Base-by-base conservation (phyloP, 1,284 basidiomycete genomes). In the Melampsora larici-populina region DNA sequence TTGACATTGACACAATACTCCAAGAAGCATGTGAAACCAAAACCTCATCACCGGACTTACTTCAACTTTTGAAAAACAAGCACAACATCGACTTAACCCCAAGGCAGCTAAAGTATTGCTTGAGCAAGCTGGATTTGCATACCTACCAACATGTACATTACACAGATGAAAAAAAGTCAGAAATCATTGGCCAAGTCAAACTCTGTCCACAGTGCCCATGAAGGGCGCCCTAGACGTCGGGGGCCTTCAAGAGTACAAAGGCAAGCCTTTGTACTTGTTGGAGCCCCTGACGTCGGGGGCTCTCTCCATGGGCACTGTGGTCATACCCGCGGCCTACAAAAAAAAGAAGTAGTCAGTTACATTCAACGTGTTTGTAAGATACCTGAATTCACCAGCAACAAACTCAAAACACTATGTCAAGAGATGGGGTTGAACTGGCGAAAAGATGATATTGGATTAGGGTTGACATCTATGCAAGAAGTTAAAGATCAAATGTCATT, bases 391-490 rank as follows among this genome's bases (percentile, higher is more conserved):
- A 55, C 51, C 24, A 24, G 17, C 17, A 55, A 55, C 51, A 55
- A 24, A 55, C 51, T 55, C 51, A 55, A 55, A 55, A 55, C 51
- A 24, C 24, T 55, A 55, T 55, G 51, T 55, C n/a, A n/a, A n/a
- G n/a, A n/a, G n/a, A n/a, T n/a, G n/a, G n/a, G n/a, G n/a, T n/a
- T n/a, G n/a, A n/a, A 55, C 2, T 55, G 51, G 51, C 51, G 13
- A 55, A 55, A 55, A 24, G 51, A 55, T 55, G 51, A 55, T 15
- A 55, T 55, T 21, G 13, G 17, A 21, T 55, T 55, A 55, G 51
- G 51, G 4, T 55, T 55, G 24, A 24, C 18, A 55, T 21, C 51
- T 55, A 6, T 24, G 51, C 18, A 55, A 55, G 51, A 55, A 3
- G 51, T 55, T 55, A 21, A 21, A 55, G 6, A 55, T 55, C 17